These are phyloP conservation scores for Mycena haematopus DNA, from an alignment of 768 basidiomycete species.

Conservation along the genomic window DNA sequence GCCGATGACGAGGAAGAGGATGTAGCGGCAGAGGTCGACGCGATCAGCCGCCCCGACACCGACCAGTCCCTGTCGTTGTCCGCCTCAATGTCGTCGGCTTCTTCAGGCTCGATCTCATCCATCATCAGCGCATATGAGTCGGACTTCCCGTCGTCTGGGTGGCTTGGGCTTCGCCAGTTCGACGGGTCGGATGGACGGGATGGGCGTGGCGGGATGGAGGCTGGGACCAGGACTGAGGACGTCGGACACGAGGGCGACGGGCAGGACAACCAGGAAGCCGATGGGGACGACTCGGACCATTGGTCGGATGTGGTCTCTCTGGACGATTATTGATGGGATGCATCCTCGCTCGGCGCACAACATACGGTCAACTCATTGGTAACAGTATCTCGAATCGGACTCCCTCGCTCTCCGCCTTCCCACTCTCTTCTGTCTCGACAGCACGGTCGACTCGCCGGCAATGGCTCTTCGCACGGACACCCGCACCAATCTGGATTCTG, in stretches of 20 bases:
- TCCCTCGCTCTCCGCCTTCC: neutral
- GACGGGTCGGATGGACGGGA: too few relatives aligned
- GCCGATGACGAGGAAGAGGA: too few relatives aligned
- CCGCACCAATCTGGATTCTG: too few relatives aligned
- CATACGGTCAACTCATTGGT: neutral
- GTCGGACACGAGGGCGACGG: neutral
- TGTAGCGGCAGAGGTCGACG: neutral
- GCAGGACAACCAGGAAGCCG: neutral
- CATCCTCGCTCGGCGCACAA: neutral
- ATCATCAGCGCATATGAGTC: neutral
- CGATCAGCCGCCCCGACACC: neutral
- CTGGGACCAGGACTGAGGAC: neutral
- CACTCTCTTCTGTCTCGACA: too few relatives aligned
- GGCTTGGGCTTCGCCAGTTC: neutral
- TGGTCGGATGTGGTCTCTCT: constrained; percentile 4
- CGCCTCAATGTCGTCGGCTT: neutral
- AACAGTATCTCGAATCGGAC: neutral
- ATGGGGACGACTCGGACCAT: neutral
- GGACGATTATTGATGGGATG: neutral
- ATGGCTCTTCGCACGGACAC: too few relatives aligned
- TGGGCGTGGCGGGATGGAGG: neutral
- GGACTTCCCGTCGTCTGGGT: neutral
- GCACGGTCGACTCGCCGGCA: too few relatives aligned
- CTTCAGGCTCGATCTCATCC: neutral
- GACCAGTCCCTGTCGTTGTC: neutral